Base-by-base conservation (phyloP, 1,284 basidiomycete genomes). In the Vanrija sp. region DNA sequence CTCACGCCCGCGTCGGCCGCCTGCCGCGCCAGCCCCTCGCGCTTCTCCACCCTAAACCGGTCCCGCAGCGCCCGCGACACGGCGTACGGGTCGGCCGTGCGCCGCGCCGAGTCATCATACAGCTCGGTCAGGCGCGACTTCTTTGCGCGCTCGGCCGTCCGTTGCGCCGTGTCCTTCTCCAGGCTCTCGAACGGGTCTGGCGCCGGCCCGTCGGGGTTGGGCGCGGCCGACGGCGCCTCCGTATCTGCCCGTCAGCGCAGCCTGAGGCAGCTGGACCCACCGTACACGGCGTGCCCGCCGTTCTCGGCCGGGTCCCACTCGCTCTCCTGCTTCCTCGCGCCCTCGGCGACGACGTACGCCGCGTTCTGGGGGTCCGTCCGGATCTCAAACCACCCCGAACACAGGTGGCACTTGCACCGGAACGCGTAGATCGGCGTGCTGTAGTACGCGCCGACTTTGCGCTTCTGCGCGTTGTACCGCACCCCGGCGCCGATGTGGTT, bases 401-500 rank as follows among this genome's bases (percentile, higher is more conserved):
- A 98, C 2, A 95, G 77, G 71, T 96, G 91, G 69, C 96, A 98
- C 80, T 98, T 98, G 77, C 95, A 98, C 37, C 89, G 82, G 72
- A 99, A 99, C 0, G 85, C 87, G 73, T 81, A 98, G 50, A 99
- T 96, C 3, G 93, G 89, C 0, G 94, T 98, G 0, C 86, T 88
- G 68, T 89, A 91, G 77, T 99, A 98, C 60, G 84, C 85, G n/a
- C 94, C 96, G 18, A 96, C 83, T 75, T 95, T 96, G 77, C 86
- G 86, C 81, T 99, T 99, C 74, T 97, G 92, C 0, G 96, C 96
- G 66, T 99, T 99, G 80, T 96, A 98, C 2, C 96, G 88, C 3
- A 97, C 94, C 24, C 94, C 93, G 83, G 94, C 94, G 16, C 93
- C 93, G 55, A 97, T 90, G 76, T 96, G 93, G 63, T 87, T 88